Evolutionary conservation across 2,329 filamentous ascomycete genomes (phyloP).

Genomic region (Apiospora pterosperma): DNA sequence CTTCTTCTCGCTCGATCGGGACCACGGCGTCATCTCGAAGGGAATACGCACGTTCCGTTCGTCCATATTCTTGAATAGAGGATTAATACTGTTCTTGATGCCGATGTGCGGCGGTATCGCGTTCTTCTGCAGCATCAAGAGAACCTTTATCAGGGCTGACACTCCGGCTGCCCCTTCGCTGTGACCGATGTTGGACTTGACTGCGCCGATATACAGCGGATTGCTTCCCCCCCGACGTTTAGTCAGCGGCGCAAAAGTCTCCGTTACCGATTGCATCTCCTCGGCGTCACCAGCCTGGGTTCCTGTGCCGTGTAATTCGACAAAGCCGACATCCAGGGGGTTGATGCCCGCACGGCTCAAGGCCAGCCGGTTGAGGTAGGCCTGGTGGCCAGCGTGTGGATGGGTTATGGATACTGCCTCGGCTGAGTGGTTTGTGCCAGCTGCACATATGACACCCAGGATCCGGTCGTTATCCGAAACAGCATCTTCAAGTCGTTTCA

Average conservation of each 20-base stretch:
- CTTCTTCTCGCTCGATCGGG: conserved; percentile 6
- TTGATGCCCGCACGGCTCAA: conserved; percentile 56
- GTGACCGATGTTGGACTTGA: conserved; percentile 48
- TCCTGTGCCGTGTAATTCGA: conserved; percentile 69
- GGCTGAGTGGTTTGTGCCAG: conserved; percentile 69
- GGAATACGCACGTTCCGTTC: conserved; percentile 36
- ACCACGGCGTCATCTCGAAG: conserved; percentile 31
- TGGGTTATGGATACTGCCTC: conserved; percentile 70
- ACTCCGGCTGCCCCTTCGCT: conserved; percentile 39
- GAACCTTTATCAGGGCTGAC: conserved; percentile 36
- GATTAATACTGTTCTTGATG: conserved; percentile 45
- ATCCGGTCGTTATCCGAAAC: conserved; percentile 24
- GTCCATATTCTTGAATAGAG: conserved; percentile 37
- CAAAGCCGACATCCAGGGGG: conserved; percentile 51
- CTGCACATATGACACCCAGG: conserved; percentile 37
- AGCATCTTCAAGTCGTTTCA: conserved; percentile 21
- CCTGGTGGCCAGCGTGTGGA: conserved; percentile 62
- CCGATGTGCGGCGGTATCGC: conserved; percentile 47
- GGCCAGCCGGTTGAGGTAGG: conserved; percentile 55
- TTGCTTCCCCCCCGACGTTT: conserved; percentile 31
- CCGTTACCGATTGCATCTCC: conserved; percentile 61
- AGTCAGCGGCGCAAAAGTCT: conserved; percentile 53
- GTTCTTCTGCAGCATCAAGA: conserved; percentile 39
- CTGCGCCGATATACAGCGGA: conserved; percentile 42
- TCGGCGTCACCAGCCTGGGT: conserved; percentile 66